These are phyloP conservation scores for Arthrobotrys pseudoclavata DNA, from an alignment of 2,329 filamentous ascomycete species.

Conservation along the genomic window DNA sequence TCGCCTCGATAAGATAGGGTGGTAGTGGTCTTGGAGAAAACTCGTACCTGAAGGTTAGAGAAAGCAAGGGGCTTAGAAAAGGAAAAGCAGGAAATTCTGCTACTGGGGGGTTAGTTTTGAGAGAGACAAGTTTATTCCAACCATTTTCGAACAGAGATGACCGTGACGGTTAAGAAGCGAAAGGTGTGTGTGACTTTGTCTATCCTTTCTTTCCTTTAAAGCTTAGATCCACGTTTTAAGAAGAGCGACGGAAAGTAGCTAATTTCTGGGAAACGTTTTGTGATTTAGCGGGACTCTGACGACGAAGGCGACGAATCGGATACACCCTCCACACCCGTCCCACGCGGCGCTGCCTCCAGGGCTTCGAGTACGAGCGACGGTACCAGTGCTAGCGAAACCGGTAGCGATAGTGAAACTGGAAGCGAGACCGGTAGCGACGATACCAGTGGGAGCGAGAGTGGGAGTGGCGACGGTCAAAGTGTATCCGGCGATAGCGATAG, in stretches of 20 bases:
- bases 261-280: not conserved
- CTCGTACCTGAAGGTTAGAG: not conserved
- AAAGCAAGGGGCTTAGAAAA: not conserved
- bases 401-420: slow-evolving; percentile 43
- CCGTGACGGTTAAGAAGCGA: slow-evolving; percentile 49
- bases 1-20: slow-evolving; percentile 47
- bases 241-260: not conserved
- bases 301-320: slow-evolving; percentile 57
- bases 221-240: not conserved
- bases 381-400: slow-evolving; percentile 31
- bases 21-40: slow-evolving; percentile 42
- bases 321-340: slow-evolving; percentile 41
- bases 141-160: slow-evolving; percentile 31
- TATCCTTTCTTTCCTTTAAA: not conserved
- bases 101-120: not conserved
- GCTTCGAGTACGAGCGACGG: slow-evolving; percentile 42
- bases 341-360: slow-evolving; percentile 17
- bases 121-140: not conserved
- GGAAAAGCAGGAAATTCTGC: not conserved
- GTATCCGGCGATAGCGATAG: slow-evolving; percentile 34
- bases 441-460: slow-evolving; percentile 43
- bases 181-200: slow-evolving; percentile 40
- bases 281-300: slow-evolving; percentile 51
- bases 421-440: slow-evolving; percentile 41
- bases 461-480: slow-evolving; percentile 37